phyloP scores from a whole-genome alignment of 129 eudicot species.

The Helianthus annuus region DNA sequence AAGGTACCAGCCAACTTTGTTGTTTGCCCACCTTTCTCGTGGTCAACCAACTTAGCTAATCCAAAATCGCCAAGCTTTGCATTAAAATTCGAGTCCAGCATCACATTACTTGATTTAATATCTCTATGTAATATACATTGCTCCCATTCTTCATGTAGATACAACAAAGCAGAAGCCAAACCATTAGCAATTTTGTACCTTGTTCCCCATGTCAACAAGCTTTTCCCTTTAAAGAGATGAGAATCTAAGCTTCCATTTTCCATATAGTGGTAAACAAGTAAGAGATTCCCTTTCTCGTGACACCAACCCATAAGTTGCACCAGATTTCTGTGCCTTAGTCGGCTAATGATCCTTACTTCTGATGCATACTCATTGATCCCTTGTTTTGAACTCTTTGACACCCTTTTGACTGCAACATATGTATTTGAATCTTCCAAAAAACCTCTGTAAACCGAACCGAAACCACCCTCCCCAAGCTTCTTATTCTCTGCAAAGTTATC shows the following conservation, averaged over 20 bases:
- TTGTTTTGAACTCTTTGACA: conserved; percentile 11
- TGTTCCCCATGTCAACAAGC: conserved; percentile 28
- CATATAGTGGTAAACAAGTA: conserved; percentile 35
- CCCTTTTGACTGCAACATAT: conserved; percentile 8
- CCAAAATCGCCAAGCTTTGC: conserved; percentile 55
- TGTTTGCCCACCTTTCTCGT: conserved; percentile 39
- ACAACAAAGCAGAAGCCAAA: conserved; percentile 37
- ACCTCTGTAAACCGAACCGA: neutral
- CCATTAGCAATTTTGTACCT: conserved; percentile 41
- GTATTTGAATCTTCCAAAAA: neutral
- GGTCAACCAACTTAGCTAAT: conserved; percentile 47
- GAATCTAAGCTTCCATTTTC: conserved; percentile 36
- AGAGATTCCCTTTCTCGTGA: conserved; percentile 30
- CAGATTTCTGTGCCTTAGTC: conserved; percentile 45
- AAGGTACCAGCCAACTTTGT: conserved; percentile 43
- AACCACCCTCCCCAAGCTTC: conserved; percentile 48
- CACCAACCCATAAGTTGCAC: conserved; percentile 50
- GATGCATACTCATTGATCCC: conserved; percentile 30
- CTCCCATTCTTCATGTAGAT: conserved; percentile 48
- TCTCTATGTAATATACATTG: conserved; percentile 44
- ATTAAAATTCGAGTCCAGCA: conserved; percentile 45
- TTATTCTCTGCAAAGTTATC: conserved; percentile 22
- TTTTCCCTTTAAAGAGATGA: conserved; percentile 31
- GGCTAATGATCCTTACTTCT: conserved; percentile 46
- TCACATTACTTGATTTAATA: conserved; percentile 50